phyloP scores from a whole-genome alignment of 2,329 filamentous ascomycete genomes.

The Albophoma yamanashiensis region DNA sequence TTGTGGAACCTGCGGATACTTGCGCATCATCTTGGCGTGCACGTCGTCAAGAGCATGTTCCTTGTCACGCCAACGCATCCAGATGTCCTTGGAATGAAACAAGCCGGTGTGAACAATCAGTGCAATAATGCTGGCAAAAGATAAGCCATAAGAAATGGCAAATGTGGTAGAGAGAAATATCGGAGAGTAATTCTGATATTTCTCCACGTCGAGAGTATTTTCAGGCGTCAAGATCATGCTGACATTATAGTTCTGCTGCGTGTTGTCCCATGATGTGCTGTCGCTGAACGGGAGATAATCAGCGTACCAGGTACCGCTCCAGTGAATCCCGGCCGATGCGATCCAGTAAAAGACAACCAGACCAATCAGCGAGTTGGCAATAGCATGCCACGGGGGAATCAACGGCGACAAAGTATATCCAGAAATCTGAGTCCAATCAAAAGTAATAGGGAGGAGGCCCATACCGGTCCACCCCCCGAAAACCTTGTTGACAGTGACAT shows the following conservation, averaged over 20 bases:
- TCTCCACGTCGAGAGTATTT: slow-evolving; percentile 34
- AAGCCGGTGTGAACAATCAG: slow-evolving; percentile 24
- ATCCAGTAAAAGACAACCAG: slow-evolving; percentile 30
- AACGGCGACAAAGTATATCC: slow-evolving; percentile 31
- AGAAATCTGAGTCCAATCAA: slow-evolving; percentile 31
- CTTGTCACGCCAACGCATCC: slow-evolving; percentile 31
- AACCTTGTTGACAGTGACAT: slow-evolving; percentile 41
- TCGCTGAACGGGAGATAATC: slow-evolving; percentile 45
- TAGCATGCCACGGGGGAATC: slow-evolving; percentile 28
- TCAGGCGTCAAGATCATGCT: slow-evolving; percentile 35
- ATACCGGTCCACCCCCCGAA: slow-evolving; percentile 44
- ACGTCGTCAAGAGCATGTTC: slow-evolving; percentile 28
- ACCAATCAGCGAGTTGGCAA: slow-evolving; percentile 34
- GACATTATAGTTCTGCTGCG: slow-evolving; percentile 37
- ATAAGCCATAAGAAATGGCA: slow-evolving; percentile 25
- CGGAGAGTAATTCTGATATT: slow-evolving; percentile 41
- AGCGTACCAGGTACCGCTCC: slow-evolving; percentile 32
- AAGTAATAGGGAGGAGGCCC: slow-evolving; percentile 42
- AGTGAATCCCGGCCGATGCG: slow-evolving; percentile 34
- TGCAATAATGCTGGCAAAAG: slow-evolving; percentile 37
- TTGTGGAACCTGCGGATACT: slow-evolving; percentile 24
- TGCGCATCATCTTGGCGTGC: slow-evolving; percentile 22
- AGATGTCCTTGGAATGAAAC: slow-evolving; percentile 31
- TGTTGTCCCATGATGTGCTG: slow-evolving; percentile 46
- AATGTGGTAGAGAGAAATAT: slow-evolving; percentile 40